Conservation (phyloP, 2,329 filamentous ascomycete species). For the Diplodia corticola region DNA sequence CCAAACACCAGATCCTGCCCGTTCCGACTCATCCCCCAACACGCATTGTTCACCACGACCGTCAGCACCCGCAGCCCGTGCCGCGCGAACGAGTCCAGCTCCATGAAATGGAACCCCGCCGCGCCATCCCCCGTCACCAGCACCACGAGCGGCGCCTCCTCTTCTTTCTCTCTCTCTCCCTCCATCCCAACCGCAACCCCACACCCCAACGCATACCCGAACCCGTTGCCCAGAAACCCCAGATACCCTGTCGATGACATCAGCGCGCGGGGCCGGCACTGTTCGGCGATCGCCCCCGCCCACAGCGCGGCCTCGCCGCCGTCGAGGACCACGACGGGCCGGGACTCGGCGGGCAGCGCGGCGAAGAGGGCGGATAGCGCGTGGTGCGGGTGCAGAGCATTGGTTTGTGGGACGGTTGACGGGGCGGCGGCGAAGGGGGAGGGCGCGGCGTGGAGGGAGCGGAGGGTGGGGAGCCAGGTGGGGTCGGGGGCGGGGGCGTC, state of each 20-base stretch:
- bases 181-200: constrained; percentile 39
- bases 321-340: constrained; percentile 44
- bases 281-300: constrained; percentile 26
- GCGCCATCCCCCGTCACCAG: constrained; percentile 50
- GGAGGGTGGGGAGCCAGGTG: constrained; percentile 28
- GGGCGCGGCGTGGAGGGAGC: neutral
- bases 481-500: neutral
- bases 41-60: constrained; percentile 47
- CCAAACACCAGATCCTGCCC: constrained; percentile 49
- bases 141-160: constrained; percentile 39
- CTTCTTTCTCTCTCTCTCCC: neutral
- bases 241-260: constrained; percentile 42
- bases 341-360: constrained; percentile 33
- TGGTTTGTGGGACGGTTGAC: neutral
- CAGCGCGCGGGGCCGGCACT: constrained; percentile 28
- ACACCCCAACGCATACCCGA: constrained; percentile 48
- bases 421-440: neutral
- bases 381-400: constrained; percentile 46
- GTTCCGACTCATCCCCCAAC: constrained; percentile 49
- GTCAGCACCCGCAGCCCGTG: constrained; percentile 45
- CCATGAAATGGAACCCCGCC: constrained; percentile 49
- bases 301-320: constrained; percentile 44
- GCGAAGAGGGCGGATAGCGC: constrained; percentile 42
- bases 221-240: constrained; percentile 51
- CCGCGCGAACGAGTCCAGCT: constrained; percentile 48